Conservation (phyloP, 148 eudicot species). For the Heliamphora exappendiculata region DNA sequence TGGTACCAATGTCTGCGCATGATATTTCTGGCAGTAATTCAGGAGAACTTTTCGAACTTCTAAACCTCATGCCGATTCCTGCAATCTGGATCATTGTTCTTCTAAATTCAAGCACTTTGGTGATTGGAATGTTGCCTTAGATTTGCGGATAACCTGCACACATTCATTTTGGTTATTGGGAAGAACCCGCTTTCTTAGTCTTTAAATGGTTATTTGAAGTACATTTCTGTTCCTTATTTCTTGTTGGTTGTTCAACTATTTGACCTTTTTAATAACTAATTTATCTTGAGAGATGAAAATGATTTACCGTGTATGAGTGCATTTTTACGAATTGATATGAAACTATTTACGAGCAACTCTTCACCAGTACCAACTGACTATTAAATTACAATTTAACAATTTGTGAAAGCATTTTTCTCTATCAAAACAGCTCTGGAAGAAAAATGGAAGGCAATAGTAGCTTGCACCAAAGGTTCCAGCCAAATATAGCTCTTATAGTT, state of each 20-base stretch:
- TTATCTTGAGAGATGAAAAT: background rate
- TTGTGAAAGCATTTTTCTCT: background rate
- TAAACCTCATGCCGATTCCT: constrained; percentile 26
- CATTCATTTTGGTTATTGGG: constrained; percentile 34
- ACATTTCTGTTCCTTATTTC: constrained; percentile 6
- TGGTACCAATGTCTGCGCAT: constrained; percentile 26
- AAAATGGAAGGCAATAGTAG: background rate
- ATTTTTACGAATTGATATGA: background rate
- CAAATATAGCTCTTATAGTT: background rate
- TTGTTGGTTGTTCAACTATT: background rate
- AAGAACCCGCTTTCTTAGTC: constrained; percentile 13
- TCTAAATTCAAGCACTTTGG: constrained; percentile 38
- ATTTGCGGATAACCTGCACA: constrained; percentile 41
- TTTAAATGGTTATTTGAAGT: constrained; percentile 2
- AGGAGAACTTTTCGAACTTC: constrained; percentile 27
- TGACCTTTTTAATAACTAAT: background rate
- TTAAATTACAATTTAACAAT: background rate
- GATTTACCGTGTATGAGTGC: background rate
- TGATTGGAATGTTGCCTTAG: constrained; percentile 29
- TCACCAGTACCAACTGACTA: background rate
- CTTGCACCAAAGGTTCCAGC: background rate
- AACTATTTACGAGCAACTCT: background rate
- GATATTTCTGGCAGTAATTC: constrained; percentile 23
- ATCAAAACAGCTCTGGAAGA: background rate
- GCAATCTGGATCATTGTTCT: constrained; percentile 42